Evolutionary conservation across 2,329 filamentous ascomycete genomes (phyloP).

Genomic region (Colletotrichum tabaci): DNA sequence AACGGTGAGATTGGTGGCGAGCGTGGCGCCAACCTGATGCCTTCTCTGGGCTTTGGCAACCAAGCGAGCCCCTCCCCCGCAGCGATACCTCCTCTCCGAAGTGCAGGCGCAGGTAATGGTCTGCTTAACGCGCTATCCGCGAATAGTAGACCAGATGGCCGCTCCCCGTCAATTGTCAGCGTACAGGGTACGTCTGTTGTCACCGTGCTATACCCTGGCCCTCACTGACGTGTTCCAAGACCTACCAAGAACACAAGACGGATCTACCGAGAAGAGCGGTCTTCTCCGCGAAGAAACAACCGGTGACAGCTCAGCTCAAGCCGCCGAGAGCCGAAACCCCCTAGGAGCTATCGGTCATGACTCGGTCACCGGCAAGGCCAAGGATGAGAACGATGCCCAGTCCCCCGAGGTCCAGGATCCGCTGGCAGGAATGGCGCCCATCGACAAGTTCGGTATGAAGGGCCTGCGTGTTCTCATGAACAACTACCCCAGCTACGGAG

Average conservation of each 20-base stretch:
- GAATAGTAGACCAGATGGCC: constrained; percentile 66
- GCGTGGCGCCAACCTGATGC: constrained; percentile 66
- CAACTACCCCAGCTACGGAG: constrained; percentile 74
- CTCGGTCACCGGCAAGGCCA: constrained; percentile 54
- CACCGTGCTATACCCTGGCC: not conserved
- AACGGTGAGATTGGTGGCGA: constrained; percentile 73
- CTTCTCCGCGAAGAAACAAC: constrained; percentile 61
- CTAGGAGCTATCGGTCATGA: constrained; percentile 66
- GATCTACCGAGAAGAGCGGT: constrained; percentile 58
- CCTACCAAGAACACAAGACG: constrained; percentile 60
- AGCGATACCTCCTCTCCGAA: constrained; percentile 54
- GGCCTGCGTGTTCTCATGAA: constrained; percentile 75
- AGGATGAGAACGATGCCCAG: constrained; percentile 59
- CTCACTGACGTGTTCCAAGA: constrained; percentile 20
- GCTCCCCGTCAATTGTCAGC: constrained; percentile 59
- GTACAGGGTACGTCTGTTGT: constrained; percentile 51
- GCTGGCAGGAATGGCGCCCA: constrained; percentile 72
- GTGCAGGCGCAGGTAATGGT: constrained; percentile 68
- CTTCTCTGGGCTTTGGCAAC: constrained; percentile 67
- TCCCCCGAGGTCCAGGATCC: constrained; percentile 67
- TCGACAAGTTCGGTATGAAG: constrained; percentile 77
- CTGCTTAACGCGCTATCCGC: constrained; percentile 76
- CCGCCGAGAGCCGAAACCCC: constrained; percentile 56
- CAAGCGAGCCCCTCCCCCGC: constrained; percentile 57
- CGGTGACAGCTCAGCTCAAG: constrained; percentile 52